Base-by-base conservation (phyloP, 2,329 filamentous ascomycete genomes). In the Pseudogymnoascus sp. region DNA sequence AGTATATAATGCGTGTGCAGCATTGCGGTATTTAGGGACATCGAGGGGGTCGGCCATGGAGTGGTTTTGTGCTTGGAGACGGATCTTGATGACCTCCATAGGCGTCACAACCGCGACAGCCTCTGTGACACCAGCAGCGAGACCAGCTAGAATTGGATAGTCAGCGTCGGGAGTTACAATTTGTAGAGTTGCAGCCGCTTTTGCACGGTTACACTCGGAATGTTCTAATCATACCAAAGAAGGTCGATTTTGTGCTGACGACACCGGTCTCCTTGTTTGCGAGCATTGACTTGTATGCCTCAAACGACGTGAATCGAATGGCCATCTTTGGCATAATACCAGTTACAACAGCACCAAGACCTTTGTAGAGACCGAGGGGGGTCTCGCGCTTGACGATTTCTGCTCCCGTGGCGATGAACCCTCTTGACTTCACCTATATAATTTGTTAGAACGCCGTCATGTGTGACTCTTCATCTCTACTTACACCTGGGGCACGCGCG, bases 291-390 rank as follows among this genome's bases (percentile, higher is more conserved):
- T 97, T 97, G 76, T 97, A 99, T 72, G 83, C 84, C 74, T 97
- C 94, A 75, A 97, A 99, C 60, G 90, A 95, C 55, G 92, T 96
- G 77, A 99, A 99, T 37, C 94, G 89, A 73, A 97, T 99, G 63
- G 94, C 94, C 94, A 99, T 99, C 77, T 99, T 99, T 60, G 94
- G 94, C 19, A 99, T 84, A 73, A 99, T 99, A 66, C 94, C 94
- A 21, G 92, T 96, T 61, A 97, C 74, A 39, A 99, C 94, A 60
- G 94, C 94, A 63, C 94, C 94, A n/a, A 99, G 83, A 66, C 94
- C 94, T 79, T 99, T 99, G 82, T 99, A 99, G 61, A 99, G 78
- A 64, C 89, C 94, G 34, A 99, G 78, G 1, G 91, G 90, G 12
- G 94, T 96, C 77, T 99, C 94, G 69, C 88, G 86, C 71, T 83